A percentile compares a stretch with the other conserved stretches of the same genome.
These are phyloP conservation scores for Zygosaccharomyces siamensis DNA, from an alignment of 805 yeast species.

Conservation along the genomic window DNA sequence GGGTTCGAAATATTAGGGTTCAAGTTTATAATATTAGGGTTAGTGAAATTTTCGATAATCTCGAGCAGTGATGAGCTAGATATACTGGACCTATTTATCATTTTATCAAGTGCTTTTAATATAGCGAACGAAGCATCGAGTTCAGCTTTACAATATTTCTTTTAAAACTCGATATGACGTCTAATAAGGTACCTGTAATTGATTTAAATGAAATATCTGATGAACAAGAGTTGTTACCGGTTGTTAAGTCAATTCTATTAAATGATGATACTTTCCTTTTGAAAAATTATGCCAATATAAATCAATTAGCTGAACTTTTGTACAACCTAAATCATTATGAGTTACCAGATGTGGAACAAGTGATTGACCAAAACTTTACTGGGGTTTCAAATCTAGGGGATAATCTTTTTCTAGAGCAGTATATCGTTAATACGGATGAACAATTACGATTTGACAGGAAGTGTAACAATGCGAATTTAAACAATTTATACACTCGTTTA, in stretches of 20 bases:
- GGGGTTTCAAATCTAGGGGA: conserved; percentile 20
- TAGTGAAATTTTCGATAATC: neutral
- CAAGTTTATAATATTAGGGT: neutral
- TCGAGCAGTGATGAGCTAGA: neutral
- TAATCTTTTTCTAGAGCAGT: conserved; percentile 26
- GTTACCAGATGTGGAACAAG: conserved; percentile 14
- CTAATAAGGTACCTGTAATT: conserved; percentile 18
- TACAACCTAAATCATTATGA: conserved; percentile 6
- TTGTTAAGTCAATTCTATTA: conserved; percentile 21
- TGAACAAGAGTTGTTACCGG: conserved; percentile 25
- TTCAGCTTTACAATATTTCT: no score
- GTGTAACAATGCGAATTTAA: conserved; percentile 13
- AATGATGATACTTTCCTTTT: conserved; percentile 27
- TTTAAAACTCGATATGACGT: neutral
- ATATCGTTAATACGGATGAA: conserved; percentile 21
- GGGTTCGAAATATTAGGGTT: neutral
- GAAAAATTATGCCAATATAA: conserved; percentile 31
- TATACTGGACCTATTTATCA: neutral
- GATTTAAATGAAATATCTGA: conserved; percentile 26
- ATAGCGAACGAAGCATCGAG: no score
- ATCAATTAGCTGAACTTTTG: conserved; percentile 15
- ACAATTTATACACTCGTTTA: conserved; percentile 19
- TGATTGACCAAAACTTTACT: conserved; percentile 30
- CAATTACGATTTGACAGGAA: conserved; percentile 17
- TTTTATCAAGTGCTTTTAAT: no score